Evolutionary conservation across 1,139 yeast species (phyloP).

Genomic region (Suhomyces maxii): DNA sequence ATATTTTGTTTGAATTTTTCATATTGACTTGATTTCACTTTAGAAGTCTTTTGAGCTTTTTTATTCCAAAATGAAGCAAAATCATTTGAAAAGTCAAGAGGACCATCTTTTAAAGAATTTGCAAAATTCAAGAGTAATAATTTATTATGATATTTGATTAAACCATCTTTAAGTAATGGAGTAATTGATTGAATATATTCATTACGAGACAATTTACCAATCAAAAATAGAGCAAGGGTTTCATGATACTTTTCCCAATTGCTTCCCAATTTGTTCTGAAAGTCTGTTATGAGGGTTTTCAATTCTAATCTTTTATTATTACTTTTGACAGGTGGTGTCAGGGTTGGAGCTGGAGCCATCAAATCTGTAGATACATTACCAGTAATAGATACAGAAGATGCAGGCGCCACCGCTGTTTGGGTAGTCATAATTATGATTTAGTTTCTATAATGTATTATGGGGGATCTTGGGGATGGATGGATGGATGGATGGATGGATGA

Average conservation of each 20-base stretch:
- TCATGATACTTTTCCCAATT: constrained; percentile 89
- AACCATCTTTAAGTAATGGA: constrained; percentile 53
- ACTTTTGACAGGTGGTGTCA: constrained; percentile 9
- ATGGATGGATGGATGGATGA: too few species aligned
- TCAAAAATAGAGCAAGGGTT: constrained; percentile 68
- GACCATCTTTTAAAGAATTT: constrained; percentile 75
- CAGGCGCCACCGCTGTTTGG: constrained; percentile 4
- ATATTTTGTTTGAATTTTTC: constrained; percentile 84
- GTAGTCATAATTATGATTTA: constrained; percentile 5
- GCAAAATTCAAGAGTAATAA: constrained; percentile 78
- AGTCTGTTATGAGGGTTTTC: constrained; percentile 68
- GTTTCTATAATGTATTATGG: neutral
- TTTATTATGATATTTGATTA: constrained; percentile 70
- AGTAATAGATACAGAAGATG: constrained; percentile 2
- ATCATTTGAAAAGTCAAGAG: constrained; percentile 42
- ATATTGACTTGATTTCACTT: constrained; percentile 61
- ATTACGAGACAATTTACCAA: constrained; percentile 74
- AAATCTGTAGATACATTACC: constrained; percentile 6
- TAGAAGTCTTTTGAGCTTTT: constrained; percentile 43
- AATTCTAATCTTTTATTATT: constrained; percentile 61
- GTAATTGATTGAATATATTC: constrained; percentile 64
- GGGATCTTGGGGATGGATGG: neutral
- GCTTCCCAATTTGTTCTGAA: constrained; percentile 68
- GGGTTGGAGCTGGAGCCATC: constrained; percentile 2
- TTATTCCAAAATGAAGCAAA: constrained; percentile 62